Percentiles rank a stretch among this genome's conserved stretches.
Conservation (phyloP, 345 rosid genomes). For the Dipteronia sinensis region DNA sequence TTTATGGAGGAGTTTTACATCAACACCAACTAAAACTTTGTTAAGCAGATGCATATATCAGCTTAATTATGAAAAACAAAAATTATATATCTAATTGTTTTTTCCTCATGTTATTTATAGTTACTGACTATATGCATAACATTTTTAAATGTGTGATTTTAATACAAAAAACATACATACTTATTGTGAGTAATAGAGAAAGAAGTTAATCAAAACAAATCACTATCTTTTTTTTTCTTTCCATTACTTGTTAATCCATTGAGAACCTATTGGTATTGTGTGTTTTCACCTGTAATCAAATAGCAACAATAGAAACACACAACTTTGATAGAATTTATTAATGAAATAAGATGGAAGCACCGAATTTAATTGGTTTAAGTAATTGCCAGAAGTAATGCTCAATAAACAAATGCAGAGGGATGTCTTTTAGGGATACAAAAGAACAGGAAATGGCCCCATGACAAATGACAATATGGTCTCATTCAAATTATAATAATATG, state of each 20-base stretch:
- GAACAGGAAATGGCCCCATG: background rate
- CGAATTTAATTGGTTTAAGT: background rate
- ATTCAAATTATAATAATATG: background rate
- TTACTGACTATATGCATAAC: background rate
- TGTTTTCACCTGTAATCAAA: background rate
- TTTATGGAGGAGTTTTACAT: background rate
- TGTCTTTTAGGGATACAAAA: constrained; percentile 7
- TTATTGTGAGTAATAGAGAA: background rate
- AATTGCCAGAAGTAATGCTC: background rate
- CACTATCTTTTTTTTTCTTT: no score
- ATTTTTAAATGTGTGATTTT: background rate
- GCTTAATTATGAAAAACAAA: background rate
- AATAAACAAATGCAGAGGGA: background rate
- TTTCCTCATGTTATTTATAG: background rate
- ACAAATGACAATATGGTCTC: constrained; percentile 14
- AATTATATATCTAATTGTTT: no score
- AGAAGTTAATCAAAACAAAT: background rate
- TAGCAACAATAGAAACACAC: background rate
- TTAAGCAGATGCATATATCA: background rate
- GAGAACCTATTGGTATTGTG: background rate
- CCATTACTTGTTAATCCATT: no score
- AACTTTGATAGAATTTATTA: background rate
- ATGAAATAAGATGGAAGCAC: background rate
- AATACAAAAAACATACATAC: background rate
- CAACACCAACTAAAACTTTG: background rate